These are phyloP conservation scores for Protomyces arabidopsidicola DNA, from an alignment of 1,139 yeast species.

Conservation along the genomic window DNA sequence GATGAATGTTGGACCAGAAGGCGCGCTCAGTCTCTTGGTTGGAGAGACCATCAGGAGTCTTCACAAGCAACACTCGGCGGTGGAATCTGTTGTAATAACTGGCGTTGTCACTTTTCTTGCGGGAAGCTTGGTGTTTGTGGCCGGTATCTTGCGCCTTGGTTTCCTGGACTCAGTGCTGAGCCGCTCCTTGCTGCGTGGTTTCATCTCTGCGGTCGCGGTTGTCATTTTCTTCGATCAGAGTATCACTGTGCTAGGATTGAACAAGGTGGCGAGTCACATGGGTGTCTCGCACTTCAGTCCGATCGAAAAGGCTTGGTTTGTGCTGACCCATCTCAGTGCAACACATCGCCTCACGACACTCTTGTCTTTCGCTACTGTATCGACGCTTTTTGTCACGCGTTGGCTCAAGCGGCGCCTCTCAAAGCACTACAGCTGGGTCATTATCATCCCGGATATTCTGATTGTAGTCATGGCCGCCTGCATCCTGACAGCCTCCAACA, in stretches of 20 bases:
- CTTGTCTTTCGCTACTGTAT: constrained; percentile 39
- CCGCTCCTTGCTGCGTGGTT: constrained; percentile 77
- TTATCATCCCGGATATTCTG: constrained; percentile 77
- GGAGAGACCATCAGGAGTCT: constrained; percentile 77
- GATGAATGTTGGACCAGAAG: constrained; percentile 96
- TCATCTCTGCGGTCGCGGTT: constrained; percentile 86
- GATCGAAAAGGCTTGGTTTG: constrained; percentile 60
- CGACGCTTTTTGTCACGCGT: constrained; percentile 38
- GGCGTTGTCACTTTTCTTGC: constrained; percentile 71
- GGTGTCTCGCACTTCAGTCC: constrained; percentile 67
- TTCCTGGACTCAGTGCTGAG: constrained; percentile 82
- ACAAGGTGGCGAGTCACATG: constrained; percentile 41
- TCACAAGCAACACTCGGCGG: constrained; percentile 32
- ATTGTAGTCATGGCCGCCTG: constrained; percentile 65
- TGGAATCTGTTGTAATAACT: constrained; percentile 53
- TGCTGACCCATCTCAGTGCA: constrained; percentile 45
- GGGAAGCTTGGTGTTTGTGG: constrained; percentile 67
- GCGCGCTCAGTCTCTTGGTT: constrained; percentile 82
- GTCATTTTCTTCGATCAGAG: constrained; percentile 80
- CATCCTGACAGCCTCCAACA: constrained; percentile 49
- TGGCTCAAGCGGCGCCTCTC: constrained; percentile 34
- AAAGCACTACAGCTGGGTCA: constrained; percentile 35
- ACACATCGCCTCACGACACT: constrained; percentile 40
- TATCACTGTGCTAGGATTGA: constrained; percentile 67
- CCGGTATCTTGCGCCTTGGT: constrained; percentile 81